Conservation (phyloP, 2,329 filamentous ascomycete genomes). For the Metarhizium rileyi region DNA sequence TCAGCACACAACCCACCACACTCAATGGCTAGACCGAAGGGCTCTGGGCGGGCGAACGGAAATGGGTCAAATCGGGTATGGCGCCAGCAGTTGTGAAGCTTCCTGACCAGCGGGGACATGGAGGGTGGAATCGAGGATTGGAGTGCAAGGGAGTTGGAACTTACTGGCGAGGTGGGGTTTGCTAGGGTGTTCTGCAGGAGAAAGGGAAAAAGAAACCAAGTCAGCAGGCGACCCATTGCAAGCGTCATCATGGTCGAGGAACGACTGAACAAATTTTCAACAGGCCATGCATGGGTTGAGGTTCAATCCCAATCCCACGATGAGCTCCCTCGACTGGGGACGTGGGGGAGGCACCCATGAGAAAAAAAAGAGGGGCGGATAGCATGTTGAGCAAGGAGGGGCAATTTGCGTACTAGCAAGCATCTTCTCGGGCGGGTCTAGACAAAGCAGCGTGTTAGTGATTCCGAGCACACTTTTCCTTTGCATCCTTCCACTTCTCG, state of each 20-base stretch:
- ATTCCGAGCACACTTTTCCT: slow-evolving; percentile 1
- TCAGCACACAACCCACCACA: background rate
- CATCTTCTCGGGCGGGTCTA: slow-evolving; percentile 58
- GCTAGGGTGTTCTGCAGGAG: slow-evolving; percentile 52
- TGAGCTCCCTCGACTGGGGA: background rate
- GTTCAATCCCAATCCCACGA: background rate
- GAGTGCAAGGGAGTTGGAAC: slow-evolving; percentile 17
- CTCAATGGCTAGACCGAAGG: background rate
- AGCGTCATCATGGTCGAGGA: background rate
- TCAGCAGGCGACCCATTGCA: background rate
- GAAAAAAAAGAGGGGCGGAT: background rate
- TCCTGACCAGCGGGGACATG: background rate
- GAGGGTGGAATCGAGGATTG: background rate
- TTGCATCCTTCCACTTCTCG: background rate
- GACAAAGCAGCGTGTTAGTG: slow-evolving; percentile 14
- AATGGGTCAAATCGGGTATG: slow-evolving; percentile 1
- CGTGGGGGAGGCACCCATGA: background rate
- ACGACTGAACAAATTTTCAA: background rate
- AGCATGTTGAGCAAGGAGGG: background rate
- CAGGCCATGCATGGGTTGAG: background rate
- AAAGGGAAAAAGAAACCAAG: slow-evolving; percentile 14
- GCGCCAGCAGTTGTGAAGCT: background rate
- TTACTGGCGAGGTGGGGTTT: slow-evolving; percentile 58
- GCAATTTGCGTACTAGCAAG: slow-evolving; percentile 47
- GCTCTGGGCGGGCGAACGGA: slow-evolving; percentile 5